These are phyloP conservation scores for Ochromonas danica DNA, from an alignment of 108 stramenopile genomes.

Conservation along the genomic window DNA sequence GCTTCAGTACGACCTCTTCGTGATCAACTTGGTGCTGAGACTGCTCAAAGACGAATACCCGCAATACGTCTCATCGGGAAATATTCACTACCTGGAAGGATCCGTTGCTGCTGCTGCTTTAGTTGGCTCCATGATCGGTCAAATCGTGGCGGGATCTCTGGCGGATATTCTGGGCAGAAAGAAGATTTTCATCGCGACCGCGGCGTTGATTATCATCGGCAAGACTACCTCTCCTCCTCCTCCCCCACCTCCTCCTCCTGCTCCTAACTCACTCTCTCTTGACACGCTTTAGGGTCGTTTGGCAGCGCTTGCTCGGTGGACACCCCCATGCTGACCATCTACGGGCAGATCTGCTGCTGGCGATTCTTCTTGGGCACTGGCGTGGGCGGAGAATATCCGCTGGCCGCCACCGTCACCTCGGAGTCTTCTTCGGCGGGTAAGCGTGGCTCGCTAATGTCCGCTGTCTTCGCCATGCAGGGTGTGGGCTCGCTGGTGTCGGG, in stretches of 20 bases:
- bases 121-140: slow-evolving; percentile 35
- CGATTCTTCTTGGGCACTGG: slow-evolving; percentile 55
- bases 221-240: no score
- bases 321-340: slow-evolving; percentile 23
- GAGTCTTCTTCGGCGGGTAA: slow-evolving; percentile 37
- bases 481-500: slow-evolving; percentile 40
- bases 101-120: slow-evolving; percentile 31
- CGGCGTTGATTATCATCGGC: neutral
- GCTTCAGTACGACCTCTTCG: slow-evolving; percentile 16
- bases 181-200: slow-evolving; percentile 21
- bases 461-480: slow-evolving; percentile 62
- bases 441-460: slow-evolving; percentile 36
- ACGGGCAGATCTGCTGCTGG: slow-evolving; percentile 45
- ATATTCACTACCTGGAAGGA: neutral
- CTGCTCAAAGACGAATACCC: slow-evolving; percentile 25
- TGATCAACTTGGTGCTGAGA: slow-evolving; percentile 3
- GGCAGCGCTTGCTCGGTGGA: neutral
- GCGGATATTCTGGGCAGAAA: slow-evolving; percentile 37
- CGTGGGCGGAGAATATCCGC: slow-evolving; percentile 64
- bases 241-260: no score
- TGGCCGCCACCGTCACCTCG: slow-evolving; percentile 53
- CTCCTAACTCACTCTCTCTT: no score
- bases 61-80: neutral
- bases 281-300: no score
- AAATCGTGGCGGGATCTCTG: slow-evolving; percentile 34